Evolutionary conservation across 768 basidiomycete species (phyloP), one percentile per base, ranked within the genome.

Genomic region (Russula dissimulans): DNA sequence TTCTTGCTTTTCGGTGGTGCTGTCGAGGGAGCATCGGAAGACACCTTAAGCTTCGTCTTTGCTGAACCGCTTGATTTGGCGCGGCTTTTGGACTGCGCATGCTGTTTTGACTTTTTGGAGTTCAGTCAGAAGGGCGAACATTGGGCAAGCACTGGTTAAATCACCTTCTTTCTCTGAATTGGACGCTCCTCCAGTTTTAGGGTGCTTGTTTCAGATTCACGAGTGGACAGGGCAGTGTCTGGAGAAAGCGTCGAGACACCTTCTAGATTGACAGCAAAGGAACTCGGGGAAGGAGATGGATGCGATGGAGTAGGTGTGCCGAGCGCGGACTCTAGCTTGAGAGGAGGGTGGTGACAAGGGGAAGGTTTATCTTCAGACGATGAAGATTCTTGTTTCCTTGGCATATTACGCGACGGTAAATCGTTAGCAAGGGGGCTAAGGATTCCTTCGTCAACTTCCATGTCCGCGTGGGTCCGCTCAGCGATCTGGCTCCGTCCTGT

Each of bases 371-470:
- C 31, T 32, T 61, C 55, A 15, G 42, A 7, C 17, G 59, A 26
- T 45, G 41, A 17, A 26, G 36, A 34, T 6, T 48, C 59, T 31
- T 45, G 59, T 32, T 53, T 56, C 45, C 48, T 64, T 54, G 36
- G 61, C 49, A 59, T 56, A 44, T 18, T 38, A 51, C 59, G 62
- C 11, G 49, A 46, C 15, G 59, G 60, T 51, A 47, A 39, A 38
- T 51, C 61, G 5, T 64, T 85, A 66, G 86, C 87, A 34, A 89
- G 74, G 29, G 89, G 74, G 66, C 85, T 86, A 59, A 88, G 76
- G 51, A 89, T 71, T 71, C 89, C 87, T 63, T 86, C 75, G 11
- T 79, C 78, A 12, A 79, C 81, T 59, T 86, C 84, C 26, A 84
- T 79, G 56, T 84, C 74, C 69, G 71, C 74, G 74, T 59, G 72